These are phyloP conservation scores for Drechslerella coelobrocha DNA, from an alignment of 2,329 filamentous ascomycete genomes.

Conservation along the genomic window DNA sequence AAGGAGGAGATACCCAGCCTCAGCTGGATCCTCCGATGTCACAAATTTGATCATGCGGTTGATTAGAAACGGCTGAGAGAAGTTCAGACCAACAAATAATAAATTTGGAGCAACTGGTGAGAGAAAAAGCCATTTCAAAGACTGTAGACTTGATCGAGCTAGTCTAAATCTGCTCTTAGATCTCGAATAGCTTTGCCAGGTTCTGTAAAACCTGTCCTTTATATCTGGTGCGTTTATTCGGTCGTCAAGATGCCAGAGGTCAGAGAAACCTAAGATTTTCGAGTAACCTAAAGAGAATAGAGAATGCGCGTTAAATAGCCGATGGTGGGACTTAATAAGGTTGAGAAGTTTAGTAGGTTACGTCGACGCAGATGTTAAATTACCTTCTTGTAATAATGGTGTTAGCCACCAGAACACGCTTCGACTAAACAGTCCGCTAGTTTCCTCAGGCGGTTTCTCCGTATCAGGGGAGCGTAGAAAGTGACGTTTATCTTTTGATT, in stretches of 20 bases:
- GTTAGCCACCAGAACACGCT: slow-evolving; percentile 59
- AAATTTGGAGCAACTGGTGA: slow-evolving; percentile 54
- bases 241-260: slow-evolving; percentile 39
- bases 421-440: slow-evolving; percentile 57
- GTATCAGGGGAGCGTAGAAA: slow-evolving; percentile 51
- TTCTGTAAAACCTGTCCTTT: slow-evolving; percentile 39
- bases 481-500: slow-evolving; percentile 34
- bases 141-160: slow-evolving; percentile 32
- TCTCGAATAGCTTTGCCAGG: slow-evolving; percentile 28
- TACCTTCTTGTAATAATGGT: slow-evolving; percentile 53
- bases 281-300: slow-evolving; percentile 21
- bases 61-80: slow-evolving; percentile 57
- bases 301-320: background rate
- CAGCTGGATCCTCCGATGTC: slow-evolving; percentile 27
- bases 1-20: slow-evolving; percentile 31
- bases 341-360: too few relatives aligned
- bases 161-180: slow-evolving; percentile 31
- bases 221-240: slow-evolving; percentile 26
- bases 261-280: slow-evolving; percentile 30
- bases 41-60: slow-evolving; percentile 52
- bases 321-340: too few relatives aligned
- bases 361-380: too few relatives aligned
- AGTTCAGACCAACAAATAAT: slow-evolving; percentile 54
- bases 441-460: slow-evolving; percentile 56
- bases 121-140: slow-evolving; percentile 34